phyloP scores from a whole-genome alignment of 2,329 filamentous ascomycete genomes.

The Pseudogymnoascus sp. region DNA sequence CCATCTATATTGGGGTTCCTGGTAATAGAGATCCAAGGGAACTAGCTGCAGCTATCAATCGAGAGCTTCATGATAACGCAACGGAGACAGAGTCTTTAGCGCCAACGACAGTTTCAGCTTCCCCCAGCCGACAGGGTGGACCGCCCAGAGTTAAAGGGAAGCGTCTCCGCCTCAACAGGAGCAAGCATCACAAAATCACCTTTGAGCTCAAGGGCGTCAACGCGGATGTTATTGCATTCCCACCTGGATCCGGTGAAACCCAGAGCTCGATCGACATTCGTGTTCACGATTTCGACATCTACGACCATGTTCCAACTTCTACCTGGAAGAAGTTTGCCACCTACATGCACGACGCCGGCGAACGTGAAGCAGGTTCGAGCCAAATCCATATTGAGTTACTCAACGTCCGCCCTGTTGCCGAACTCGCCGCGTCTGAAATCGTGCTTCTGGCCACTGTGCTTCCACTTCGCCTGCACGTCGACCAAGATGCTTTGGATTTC shows the following conservation, averaged over 20 bases:
- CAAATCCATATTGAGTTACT: constrained; percentile 88
- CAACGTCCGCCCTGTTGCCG: constrained; percentile 77
- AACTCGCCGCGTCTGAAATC: constrained; percentile 81
- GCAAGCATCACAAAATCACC: constrained; percentile 88
- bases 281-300: constrained; percentile 77
- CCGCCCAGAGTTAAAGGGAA: constrained; percentile 36
- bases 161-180: constrained; percentile 68
- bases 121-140: constrained; percentile 43
- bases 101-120: constrained; percentile 60
- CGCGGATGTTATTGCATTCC: constrained; percentile 74
- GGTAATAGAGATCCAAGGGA: constrained; percentile 78
- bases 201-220: constrained; percentile 85
- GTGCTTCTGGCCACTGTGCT: constrained; percentile 72
- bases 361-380: constrained; percentile 73
- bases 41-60: constrained; percentile 75
- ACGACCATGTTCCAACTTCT: constrained; percentile 88
- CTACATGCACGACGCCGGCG: constrained; percentile 80
- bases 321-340: constrained; percentile 98
- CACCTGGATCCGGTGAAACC: constrained; percentile 68
- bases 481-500: constrained; percentile 95
- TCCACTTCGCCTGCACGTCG: constrained; percentile 84
- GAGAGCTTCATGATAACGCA: constrained; percentile 72
- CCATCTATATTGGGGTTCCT: constrained; percentile 92
- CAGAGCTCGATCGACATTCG: constrained; percentile 81
- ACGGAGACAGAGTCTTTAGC: constrained; percentile 88